Conservation (phyloP, 768 basidiomycete species). For the Mycena floridula region DNA sequence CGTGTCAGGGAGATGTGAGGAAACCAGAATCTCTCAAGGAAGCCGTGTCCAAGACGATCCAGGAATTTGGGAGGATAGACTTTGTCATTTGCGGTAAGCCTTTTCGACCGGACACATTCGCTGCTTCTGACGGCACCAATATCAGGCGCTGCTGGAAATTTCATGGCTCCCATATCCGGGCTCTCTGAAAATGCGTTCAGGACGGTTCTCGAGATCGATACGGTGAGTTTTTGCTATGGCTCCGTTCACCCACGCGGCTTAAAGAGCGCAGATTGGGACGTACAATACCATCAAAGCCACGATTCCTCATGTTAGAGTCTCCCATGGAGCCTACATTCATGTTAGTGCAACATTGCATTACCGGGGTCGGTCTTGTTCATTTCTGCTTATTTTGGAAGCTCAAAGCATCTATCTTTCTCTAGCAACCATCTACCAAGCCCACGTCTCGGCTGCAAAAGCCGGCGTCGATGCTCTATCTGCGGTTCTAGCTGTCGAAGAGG, state of each 20-base stretch:
- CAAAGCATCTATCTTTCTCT: constrained; percentile 9
- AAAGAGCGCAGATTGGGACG: constrained; percentile 63
- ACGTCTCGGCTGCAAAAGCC: constrained; percentile 94
- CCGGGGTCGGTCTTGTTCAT: constrained; percentile 40
- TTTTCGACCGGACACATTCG: neutral
- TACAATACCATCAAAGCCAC: constrained; percentile 96
- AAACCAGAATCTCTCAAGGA: constrained; percentile 62
- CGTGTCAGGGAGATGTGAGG: constrained; percentile 79
- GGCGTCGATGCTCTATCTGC: constrained; percentile 85
- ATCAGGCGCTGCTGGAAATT: constrained; percentile 92
- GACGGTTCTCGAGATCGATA: constrained; percentile 92
- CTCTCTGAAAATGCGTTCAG: constrained; percentile 88
- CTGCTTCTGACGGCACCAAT: neutral
- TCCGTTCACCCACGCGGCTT: neutral
- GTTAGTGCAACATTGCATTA: constrained; percentile 90
- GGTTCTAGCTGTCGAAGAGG: constrained; percentile 90
- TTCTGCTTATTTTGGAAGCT: neutral
- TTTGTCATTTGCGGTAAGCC: constrained; percentile 86
- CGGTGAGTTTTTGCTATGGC: constrained; percentile 37
- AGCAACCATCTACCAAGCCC: constrained; percentile 84
- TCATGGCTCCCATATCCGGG: constrained; percentile 78
- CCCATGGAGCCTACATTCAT: constrained; percentile 81
- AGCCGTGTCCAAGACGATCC: constrained; percentile 72
- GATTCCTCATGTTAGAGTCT: constrained; percentile 58
- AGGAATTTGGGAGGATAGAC: constrained; percentile 81